A percentile compares a stretch with the other conserved stretches of the same genome.
These are phyloP conservation scores for Podila horticola DNA, from an alignment of 192 early-diverging fungal genomes.

Conservation along the genomic window DNA sequence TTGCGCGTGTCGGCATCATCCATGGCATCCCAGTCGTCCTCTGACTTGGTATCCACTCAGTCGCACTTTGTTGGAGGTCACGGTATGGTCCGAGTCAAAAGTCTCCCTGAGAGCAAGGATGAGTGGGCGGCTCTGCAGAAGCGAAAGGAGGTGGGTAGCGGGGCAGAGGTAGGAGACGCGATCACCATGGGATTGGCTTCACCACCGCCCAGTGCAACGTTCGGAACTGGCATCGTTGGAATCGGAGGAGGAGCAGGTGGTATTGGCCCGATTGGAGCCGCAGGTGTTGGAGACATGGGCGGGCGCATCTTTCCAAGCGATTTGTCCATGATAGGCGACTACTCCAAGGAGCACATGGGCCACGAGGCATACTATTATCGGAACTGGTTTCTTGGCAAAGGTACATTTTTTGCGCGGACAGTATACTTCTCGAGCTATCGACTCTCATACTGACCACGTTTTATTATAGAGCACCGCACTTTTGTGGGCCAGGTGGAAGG, in stretches of 20 bases:
- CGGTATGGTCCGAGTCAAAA: constrained; percentile 26
- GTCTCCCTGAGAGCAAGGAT: constrained; percentile 26
- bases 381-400: constrained; percentile 77
- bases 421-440: too few species aligned
- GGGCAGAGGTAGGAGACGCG: constrained; percentile 2
- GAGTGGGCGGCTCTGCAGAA: constrained; percentile 36
- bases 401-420: constrained; percentile 28
- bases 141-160: constrained; percentile 18
- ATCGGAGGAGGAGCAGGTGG: constrained; percentile 1
- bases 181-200: background rate
- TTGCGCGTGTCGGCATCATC: background rate
- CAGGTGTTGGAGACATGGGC: background rate
- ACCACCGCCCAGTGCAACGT: background rate
- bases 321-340: constrained; percentile 22
- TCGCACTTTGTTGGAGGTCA: background rate
- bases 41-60: background rate
- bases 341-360: constrained; percentile 49
- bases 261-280: background rate
- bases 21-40: background rate
- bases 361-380: constrained; percentile 65
- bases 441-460: too few species aligned
- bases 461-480: constrained; percentile 38
- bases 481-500: constrained; percentile 60
- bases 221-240: background rate
- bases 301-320: background rate